These are phyloP conservation scores for Fusarium incarnatum DNA, from an alignment of 2,329 filamentous ascomycete genomes.

Conservation along the genomic window DNA sequence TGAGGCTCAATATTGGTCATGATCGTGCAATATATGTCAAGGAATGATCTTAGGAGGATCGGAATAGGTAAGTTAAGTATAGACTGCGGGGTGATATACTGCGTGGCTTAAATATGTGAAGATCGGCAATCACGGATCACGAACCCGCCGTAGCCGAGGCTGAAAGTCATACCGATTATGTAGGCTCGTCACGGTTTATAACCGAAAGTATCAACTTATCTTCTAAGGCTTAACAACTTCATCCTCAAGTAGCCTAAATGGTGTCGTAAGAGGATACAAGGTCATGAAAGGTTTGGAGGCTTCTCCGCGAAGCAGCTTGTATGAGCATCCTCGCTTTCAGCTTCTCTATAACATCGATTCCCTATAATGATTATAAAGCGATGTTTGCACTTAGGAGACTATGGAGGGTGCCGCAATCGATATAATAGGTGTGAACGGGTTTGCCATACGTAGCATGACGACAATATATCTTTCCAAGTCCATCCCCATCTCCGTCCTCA, in stretches of 20 bases:
- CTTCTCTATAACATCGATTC: too few relatives aligned
- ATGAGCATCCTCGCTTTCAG: background rate
- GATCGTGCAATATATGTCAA: fast-evolving
- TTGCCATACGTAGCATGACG: too few relatives aligned
- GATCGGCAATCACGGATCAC: background rate
- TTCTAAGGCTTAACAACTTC: background rate
- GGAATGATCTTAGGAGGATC: background rate
- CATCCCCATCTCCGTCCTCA: background rate
- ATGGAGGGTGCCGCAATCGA: too few relatives aligned
- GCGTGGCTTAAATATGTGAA: background rate
- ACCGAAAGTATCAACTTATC: fast-evolving
- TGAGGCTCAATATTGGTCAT: background rate
- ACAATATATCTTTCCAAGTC: too few relatives aligned
- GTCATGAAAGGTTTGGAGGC: background rate
- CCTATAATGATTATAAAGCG: too few relatives aligned
- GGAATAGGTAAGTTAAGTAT: fast-evolving
- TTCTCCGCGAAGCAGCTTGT: background rate
- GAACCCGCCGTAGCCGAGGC: slow-evolving; percentile 6
- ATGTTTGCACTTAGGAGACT: too few relatives aligned
- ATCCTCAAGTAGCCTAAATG: too few relatives aligned
- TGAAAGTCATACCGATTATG: background rate
- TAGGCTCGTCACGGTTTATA: fast-evolving
- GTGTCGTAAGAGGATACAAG: too few relatives aligned
- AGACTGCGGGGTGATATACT: background rate
- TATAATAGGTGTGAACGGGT: too few relatives aligned